Evolutionary conservation across 2,329 filamentous ascomycete genomes (phyloP).

Genomic region (Neofusicoccum umdonicola): DNA sequence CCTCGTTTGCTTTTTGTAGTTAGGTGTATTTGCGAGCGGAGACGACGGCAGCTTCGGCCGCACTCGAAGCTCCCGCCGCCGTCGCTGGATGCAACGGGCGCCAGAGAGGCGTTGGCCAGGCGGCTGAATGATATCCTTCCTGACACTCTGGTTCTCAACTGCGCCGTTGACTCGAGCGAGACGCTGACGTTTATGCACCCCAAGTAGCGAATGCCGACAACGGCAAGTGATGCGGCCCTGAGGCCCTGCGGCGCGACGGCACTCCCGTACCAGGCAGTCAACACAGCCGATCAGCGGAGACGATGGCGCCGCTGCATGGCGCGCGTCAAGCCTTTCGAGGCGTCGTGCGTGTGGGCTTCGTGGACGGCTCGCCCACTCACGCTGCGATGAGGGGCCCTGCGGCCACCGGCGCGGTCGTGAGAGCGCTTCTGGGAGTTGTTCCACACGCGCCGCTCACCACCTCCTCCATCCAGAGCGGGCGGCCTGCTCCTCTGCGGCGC

Average conservation of each 20-base stretch:
- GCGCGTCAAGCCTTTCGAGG: slow-evolving; percentile 9
- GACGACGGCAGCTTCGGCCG: background rate
- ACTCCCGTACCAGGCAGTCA: background rate
- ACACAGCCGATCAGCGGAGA: slow-evolving; percentile 9
- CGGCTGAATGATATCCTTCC: slow-evolving; percentile 8
- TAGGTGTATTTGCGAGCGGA: background rate
- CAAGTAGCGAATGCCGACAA: background rate
- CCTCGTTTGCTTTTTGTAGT: slow-evolving; percentile 12
- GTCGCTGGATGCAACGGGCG: too few relatives aligned
- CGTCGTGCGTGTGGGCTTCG: background rate
- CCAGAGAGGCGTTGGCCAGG: background rate
- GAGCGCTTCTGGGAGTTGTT: too few relatives aligned
- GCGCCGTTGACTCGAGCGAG: background rate
- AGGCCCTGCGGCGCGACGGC: background rate
- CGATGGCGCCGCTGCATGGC: slow-evolving; percentile 1
- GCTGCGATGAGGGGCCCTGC: background rate
- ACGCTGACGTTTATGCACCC: background rate
- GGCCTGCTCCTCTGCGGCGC: too few relatives aligned
- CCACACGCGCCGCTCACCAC: too few relatives aligned
- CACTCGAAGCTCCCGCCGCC: background rate
- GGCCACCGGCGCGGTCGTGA: too few relatives aligned
- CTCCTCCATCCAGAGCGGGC: too few relatives aligned
- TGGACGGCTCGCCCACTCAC: background rate
- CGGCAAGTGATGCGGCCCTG: background rate
- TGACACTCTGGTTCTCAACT: background rate